Base-by-base conservation (phyloP, 2,329 filamentous ascomycete genomes). In the Intubia oerlemansii region DNA sequence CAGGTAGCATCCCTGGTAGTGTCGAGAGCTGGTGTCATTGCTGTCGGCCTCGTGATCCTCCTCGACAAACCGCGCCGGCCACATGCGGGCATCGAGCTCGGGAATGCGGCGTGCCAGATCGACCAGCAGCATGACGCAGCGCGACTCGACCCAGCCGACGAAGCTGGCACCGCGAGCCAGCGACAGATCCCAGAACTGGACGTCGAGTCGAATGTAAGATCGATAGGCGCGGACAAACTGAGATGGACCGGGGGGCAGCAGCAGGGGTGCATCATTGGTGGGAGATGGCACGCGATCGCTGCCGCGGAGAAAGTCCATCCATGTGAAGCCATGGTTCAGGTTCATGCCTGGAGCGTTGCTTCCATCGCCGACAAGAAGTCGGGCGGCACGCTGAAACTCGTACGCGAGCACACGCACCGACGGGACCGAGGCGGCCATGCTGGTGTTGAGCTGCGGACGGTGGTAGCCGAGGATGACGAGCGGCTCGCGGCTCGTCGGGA, bases 121-220 rank as follows among this genome's bases (percentile, higher is more conserved):
- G 34, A 66, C 59, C 13, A 75, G 53, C 19, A 76, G 47, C 33
- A 54, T 49, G 2, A 66, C 53, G 31, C 60, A 67, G 31, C 62
- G 56, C 7, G 65, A 70, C 39, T 75, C 69, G 3, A 76, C 44
- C 69, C 69, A 75, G 9, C 65, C 64, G 0, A 74, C 48, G 27
- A 72, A 57, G 10, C 53, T 49, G 13, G 57, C 60, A 1, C 66
- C 63, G 30, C 59, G 64, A 1, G 54, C 47, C 2, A 56, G 46
- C 3, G 65, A 66, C 6, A 58, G 47, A 2, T 67, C 68, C 71
- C 71, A 77, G 44, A 70, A 76, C 26, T 70, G 65, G 1, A 66
- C 54, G 32, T 71, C 62, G 29, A 77, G 57, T 39, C 62, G 65
- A 32, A 69, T 46, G 39, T 68, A 77, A 29, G 49, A 60, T 31